Evolutionary conservation across 2,329 filamentous ascomycete species (phyloP).

Genomic region (Penicillium aurantiogriseum): DNA sequence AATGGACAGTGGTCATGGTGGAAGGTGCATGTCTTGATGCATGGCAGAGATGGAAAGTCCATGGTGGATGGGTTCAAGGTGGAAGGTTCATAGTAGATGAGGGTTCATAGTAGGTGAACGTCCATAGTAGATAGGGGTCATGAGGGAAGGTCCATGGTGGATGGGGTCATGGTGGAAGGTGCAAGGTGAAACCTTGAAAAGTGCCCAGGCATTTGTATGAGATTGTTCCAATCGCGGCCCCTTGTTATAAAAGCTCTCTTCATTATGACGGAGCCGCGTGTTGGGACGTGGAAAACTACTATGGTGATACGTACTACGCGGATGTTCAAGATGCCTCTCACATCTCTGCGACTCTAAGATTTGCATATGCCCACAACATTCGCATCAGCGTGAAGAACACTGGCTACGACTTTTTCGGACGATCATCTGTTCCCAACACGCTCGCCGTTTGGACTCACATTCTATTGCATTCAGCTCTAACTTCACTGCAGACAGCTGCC

Average conservation of each 20-base stretch:
- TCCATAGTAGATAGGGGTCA: background rate
- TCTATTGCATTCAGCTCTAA: slow-evolving; percentile 33
- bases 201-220: background rate
- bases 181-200: background rate
- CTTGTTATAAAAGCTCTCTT: slow-evolving; percentile 5
- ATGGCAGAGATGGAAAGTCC: background rate
- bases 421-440: slow-evolving; percentile 37
- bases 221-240: slow-evolving; percentile 9
- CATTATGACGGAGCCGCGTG: slow-evolving; percentile 3
- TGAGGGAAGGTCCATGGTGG: background rate
- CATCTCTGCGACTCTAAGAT: background rate
- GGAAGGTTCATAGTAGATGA: background rate
- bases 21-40: background rate
- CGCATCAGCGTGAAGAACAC: slow-evolving; percentile 55
- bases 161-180: too few species aligned
- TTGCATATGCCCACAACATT: slow-evolving; percentile 25
- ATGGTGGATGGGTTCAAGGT: background rate
- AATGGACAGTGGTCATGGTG: background rate
- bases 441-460: slow-evolving; percentile 43
- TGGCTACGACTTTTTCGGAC: slow-evolving; percentile 53
- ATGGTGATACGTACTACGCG: slow-evolving; percentile 4
- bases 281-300: background rate
- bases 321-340: slow-evolving; percentile 2
- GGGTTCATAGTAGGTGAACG: background rate
- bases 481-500: slow-evolving; percentile 14